Evolutionary conservation across 2,329 filamentous ascomycete species (phyloP).

Genomic region (Dactylellina parvicollis): DNA sequence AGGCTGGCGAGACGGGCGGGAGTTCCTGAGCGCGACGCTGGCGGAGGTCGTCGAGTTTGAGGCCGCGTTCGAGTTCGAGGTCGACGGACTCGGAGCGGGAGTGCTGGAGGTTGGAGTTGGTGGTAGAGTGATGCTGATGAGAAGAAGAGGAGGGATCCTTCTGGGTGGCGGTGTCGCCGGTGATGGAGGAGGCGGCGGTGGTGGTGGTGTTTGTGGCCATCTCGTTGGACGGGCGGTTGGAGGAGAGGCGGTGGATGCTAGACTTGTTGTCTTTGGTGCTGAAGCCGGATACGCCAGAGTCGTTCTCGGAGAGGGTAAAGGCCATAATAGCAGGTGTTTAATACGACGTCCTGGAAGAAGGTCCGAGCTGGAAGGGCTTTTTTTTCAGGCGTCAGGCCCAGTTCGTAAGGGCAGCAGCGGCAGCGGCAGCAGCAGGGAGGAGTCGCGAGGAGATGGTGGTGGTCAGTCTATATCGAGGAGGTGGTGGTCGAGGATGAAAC

Average conservation of each 20-base stretch:
- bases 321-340: constrained; percentile 48
- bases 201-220: constrained; percentile 52
- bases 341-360: not conserved
- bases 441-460: constrained; percentile 16
- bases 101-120: constrained; percentile 18
- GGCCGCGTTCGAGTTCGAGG: constrained; percentile 52
- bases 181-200: constrained; percentile 51
- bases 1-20: constrained; percentile 19
- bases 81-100: constrained; percentile 51
- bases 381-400: too few species aligned
- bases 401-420: too few species aligned
- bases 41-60: constrained; percentile 55
- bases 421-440: too few species aligned
- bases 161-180: constrained; percentile 35
- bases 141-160: constrained; percentile 26
- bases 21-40: constrained; percentile 47
- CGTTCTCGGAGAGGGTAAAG: constrained; percentile 54
- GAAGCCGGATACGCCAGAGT: constrained; percentile 54
- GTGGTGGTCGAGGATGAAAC: not conserved
- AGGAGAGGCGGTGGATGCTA: constrained; percentile 51
- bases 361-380: constrained; percentile 17
- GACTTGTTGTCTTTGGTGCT: constrained; percentile 52
- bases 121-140: not conserved
- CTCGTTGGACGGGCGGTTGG: constrained; percentile 53
- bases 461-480: not conserved